phyloP scores from a whole-genome alignment of 2,329 filamentous ascomycete genomes.

The Fusarium denticulatum region DNA sequence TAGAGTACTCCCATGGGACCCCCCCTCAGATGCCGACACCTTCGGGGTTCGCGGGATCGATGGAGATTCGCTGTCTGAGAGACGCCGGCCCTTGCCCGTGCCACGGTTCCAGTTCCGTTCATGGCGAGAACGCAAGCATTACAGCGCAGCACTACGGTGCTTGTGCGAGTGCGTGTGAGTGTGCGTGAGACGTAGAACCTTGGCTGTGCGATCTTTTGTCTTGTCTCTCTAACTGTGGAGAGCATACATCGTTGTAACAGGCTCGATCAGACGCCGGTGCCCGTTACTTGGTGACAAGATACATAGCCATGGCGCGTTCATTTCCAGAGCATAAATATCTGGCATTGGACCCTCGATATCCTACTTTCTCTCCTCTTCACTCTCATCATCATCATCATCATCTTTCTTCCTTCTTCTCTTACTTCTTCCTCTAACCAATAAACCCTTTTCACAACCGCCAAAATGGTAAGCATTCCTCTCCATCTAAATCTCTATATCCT shows the following conservation, averaged over 20 bases:
- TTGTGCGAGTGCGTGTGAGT: slow-evolving; percentile 1
- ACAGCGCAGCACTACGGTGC: slow-evolving; percentile 7
- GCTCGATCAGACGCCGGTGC: slow-evolving; percentile 20
- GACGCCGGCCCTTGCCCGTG: slow-evolving; percentile 18
- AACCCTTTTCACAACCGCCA: slow-evolving; percentile 37
- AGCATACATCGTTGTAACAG: slow-evolving; percentile 19
- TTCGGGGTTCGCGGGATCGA: slow-evolving; percentile 43
- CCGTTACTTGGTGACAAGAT: slow-evolving; percentile 23
- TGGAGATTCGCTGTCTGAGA: slow-evolving; percentile 39
- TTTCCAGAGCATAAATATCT: slow-evolving; percentile 43
- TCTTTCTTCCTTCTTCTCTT: slow-evolving; percentile 30
- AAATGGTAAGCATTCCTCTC: slow-evolving; percentile 40
- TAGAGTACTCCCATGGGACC: slow-evolving; percentile 4
- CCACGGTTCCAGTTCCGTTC: slow-evolving; percentile 33
- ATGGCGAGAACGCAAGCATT: slow-evolving; percentile 15
- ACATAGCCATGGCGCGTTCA: slow-evolving; percentile 21
- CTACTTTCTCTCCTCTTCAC: slow-evolving; percentile 20
- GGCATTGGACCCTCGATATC: slow-evolving; percentile 27
- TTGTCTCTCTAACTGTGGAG: slow-evolving; percentile 2
- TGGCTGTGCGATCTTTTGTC: slow-evolving; percentile 18
- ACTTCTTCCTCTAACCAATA: slow-evolving; percentile 25
- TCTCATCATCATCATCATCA: slow-evolving; percentile 35
- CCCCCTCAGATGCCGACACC: slow-evolving; percentile 37
- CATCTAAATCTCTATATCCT: background rate
- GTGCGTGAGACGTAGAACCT: slow-evolving; percentile 36